Base-by-base conservation (phyloP, 768 basidiomycete genomes). In the Phylloporus sp. region DNA sequence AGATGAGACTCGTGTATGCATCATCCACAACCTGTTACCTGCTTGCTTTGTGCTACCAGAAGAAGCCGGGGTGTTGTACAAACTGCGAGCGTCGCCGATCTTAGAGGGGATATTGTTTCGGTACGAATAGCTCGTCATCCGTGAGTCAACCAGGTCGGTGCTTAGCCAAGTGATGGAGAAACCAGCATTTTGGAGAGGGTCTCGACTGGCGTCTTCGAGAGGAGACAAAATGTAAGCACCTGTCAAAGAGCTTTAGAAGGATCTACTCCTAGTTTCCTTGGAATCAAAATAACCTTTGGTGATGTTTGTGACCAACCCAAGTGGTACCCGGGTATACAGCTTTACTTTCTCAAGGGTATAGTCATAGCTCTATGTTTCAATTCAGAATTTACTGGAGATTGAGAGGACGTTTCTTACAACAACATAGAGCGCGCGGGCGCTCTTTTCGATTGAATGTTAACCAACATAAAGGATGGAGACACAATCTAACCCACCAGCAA, bases 181-280 rank as follows among this genome's bases (percentile, higher is more conserved):
- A 1, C 97, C 95, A 38, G 85, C 85, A 63, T 97, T 97, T 71
- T 97, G 91, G 18, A 76, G 65, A 0, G 88, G 82, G 66, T 97
- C 91, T 15, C 94, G 83, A 58, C 91, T 92, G 0, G 91, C 84
- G 67, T 95, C 92, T 70, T 97, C 92, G 2, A 98, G 76, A 2
- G 95, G 86, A 2, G 95, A 97, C 36, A 97, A 72, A 53, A 98
- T 97, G 65, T 98, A 99, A 40, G 91, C 84, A n/a, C 95, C 95
- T 94, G 49, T 18, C 52, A 4, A 45, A 24, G 53, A 16, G 16
- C 16, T 29, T 23, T 47, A 31, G 42, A 36, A 42, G 24, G 46
- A 18, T 23, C 41, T 38, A 5, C 24, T 26, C 16, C 43, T n/a
- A 20, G n/a, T 7, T 24, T 15, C 7, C 5, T 20, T 31, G 23